Percentiles rank a stretch among this genome's conserved stretches.
Evolutionary conservation across 2,329 filamentous ascomycete genomes (phyloP).

Genomic region (Sarocladium oryzae): DNA sequence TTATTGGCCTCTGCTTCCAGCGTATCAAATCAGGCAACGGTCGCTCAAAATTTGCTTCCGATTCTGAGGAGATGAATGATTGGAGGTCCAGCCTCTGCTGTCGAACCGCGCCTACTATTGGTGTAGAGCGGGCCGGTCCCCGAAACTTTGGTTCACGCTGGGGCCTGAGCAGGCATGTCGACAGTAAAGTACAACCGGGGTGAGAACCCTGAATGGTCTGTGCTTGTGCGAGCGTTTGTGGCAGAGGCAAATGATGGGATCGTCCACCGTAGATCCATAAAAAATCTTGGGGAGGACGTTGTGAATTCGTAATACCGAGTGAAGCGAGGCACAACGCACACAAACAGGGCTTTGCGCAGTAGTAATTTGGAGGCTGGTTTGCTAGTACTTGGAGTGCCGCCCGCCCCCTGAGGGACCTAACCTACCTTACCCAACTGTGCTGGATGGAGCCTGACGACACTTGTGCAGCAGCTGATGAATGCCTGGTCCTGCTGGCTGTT

Average conservation of each 20-base stretch:
- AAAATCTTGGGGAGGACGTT: slow-evolving; percentile 7
- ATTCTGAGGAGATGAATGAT: background rate
- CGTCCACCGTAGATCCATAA: slow-evolving; percentile 1
- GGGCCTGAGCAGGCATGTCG: slow-evolving; percentile 3
- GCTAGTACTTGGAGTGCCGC: background rate
- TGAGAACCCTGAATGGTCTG: background rate
- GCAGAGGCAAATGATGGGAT: background rate
- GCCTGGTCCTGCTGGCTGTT: background rate
- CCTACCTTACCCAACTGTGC: no score
- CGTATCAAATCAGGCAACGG: slow-evolving; percentile 3
- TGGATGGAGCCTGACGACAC: slow-evolving; percentile 9
- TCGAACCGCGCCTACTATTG: background rate
- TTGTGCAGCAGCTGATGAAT: slow-evolving; percentile 8
- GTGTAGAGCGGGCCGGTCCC: slow-evolving; percentile 4
- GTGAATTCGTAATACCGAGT: background rate
- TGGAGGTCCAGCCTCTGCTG: background rate
- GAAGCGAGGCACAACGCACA: background rate
- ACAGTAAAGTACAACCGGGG: background rate
- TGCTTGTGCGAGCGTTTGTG: background rate
- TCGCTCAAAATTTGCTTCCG: no score
- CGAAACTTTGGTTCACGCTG: slow-evolving; percentile 5
- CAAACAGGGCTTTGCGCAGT: slow-evolving; percentile 1
- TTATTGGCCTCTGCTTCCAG: background rate
- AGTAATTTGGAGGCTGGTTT: slow-evolving; percentile 4
- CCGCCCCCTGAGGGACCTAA: background rate